A percentile compares a stretch with the other conserved stretches of the same genome.
Evolutionary conservation across 2,329 filamentous ascomycete species (phyloP).

Genomic region (Monosporascus sp.): DNA sequence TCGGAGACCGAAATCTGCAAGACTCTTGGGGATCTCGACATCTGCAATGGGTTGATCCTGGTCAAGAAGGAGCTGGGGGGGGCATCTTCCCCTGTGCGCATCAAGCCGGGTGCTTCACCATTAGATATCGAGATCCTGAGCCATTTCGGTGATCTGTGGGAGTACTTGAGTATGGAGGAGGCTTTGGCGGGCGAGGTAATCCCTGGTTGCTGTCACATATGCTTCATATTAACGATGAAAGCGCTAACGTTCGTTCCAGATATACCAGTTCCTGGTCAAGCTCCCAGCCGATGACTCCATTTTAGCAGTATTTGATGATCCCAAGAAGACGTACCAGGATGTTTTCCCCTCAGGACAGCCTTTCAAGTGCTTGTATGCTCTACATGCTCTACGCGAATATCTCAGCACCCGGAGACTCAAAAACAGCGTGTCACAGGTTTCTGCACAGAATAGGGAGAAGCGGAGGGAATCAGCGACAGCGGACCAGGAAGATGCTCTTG

Average conservation of each 20-base stretch:
- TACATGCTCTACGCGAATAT: constrained; percentile 61
- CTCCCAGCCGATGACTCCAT: constrained; percentile 65
- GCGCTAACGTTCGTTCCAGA: constrained; percentile 34
- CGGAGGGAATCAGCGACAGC: constrained; percentile 15
- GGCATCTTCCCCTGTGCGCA: constrained; percentile 35
- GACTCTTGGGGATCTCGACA: constrained; percentile 63
- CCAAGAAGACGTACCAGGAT: constrained; percentile 47
- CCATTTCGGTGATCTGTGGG: constrained; percentile 81
- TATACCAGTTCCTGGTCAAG: constrained; percentile 64
- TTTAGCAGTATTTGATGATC: constrained; percentile 52
- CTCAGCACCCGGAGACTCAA: constrained; percentile 38
- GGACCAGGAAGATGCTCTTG: constrained; percentile 29
- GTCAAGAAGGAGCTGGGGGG: constrained; percentile 54
- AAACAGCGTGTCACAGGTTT: constrained; percentile 19
- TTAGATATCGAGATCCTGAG: constrained; percentile 76
- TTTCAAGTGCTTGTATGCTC: constrained; percentile 68
- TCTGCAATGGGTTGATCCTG: constrained; percentile 60
- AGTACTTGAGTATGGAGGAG: constrained; percentile 70
- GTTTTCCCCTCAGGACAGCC: constrained; percentile 66
- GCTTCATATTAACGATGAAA: background rate
- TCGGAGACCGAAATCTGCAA: constrained; percentile 52
- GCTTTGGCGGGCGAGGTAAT: constrained; percentile 60
- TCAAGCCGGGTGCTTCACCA: constrained; percentile 48
- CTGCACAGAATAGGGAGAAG: constrained; percentile 15
- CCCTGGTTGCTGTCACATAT: no score